phyloP scores from a whole-genome alignment of 2,329 filamentous ascomycete genomes.

The Aspergillus versicolor region DNA sequence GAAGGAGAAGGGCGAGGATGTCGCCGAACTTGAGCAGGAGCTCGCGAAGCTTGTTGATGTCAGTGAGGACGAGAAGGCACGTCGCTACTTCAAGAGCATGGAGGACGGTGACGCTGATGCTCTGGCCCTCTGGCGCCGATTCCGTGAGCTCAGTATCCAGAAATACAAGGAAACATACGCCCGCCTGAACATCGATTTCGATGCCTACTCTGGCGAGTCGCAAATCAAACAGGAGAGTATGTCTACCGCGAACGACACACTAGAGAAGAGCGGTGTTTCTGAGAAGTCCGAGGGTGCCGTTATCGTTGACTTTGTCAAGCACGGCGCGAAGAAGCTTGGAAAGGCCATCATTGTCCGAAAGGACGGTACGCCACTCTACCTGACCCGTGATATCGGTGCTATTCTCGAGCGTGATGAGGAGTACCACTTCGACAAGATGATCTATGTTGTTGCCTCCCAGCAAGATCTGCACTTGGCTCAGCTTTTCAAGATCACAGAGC shows the following conservation, averaged over 20 bases:
- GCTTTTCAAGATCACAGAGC: conserved; percentile 64
- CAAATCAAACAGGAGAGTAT: conserved; percentile 64
- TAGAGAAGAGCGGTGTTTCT: conserved; percentile 61
- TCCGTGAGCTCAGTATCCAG: conserved; percentile 63
- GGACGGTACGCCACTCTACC: conserved; percentile 66
- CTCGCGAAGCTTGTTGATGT: conserved; percentile 50
- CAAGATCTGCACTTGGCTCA: conserved; percentile 65
- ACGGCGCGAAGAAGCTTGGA: conserved; percentile 66
- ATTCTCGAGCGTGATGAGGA: conserved; percentile 62
- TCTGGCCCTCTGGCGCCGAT: conserved; percentile 61
- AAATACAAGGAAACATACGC: conserved; percentile 65
- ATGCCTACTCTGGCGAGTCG: conserved; percentile 69
- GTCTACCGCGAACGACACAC: conserved; percentile 56
- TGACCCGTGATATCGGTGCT: conserved; percentile 68
- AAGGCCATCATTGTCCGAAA: conserved; percentile 66
- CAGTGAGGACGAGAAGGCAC: conserved; percentile 60
- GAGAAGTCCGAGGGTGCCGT: conserved; percentile 66
- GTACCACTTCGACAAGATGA: conserved; percentile 66
- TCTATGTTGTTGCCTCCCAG: conserved; percentile 65
- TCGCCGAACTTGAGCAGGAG: conserved; percentile 49
- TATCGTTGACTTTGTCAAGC: conserved; percentile 69
- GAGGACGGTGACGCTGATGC: conserved; percentile 61
- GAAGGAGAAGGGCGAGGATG: conserved; percentile 51
- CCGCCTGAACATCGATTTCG: conserved; percentile 64
- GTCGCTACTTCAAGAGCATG: conserved; percentile 68